Base-by-base conservation (phyloP, 2,329 filamentous ascomycete species). In the Aspergillus bombycis region DNA sequence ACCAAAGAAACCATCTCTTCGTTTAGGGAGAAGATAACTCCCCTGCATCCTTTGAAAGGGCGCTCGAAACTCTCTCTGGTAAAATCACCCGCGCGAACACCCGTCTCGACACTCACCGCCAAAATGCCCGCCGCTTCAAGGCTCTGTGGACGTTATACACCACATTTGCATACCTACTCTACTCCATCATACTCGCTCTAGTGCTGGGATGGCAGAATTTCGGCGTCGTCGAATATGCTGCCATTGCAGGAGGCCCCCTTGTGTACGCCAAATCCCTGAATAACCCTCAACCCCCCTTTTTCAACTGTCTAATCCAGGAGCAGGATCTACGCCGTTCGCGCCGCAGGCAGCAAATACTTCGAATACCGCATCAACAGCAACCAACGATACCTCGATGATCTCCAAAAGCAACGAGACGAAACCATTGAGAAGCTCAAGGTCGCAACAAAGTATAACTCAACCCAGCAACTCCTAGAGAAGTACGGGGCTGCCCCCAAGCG, bases 341-440 rank as follows among this genome's bases (percentile, higher is more conserved):
- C 85, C 34, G 78, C 82, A 4, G 84, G 93, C 57, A 85, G 89
- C 16, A 80, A 85, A 11, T 91, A 91, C 78, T 99, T 92, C 80
- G 91, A 90, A 70, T 96, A 91, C 76, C 91, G 93, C 65, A 90
- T 95, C 71, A 86, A 90, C 26, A 87, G 84, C 19, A 84, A 91
- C 12, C 87, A 90, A 68, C 78, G 83, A 45, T 86, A 90, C 46
- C 84, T 98, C 34, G 90, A 94, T 70, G 86, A 86, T 23, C 85
- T 94, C 41, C 88, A 94, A 72, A 87, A 88, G 60, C 91, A 97
- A 77, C 89, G 94, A 60, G 88, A 91, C 63, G 88, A 88, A 71
- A 97, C 94, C 2, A 98, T 99, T 68, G 91, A 96, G 76, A 94
- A 94, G 79, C 87, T 99, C 67, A 99, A 99, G 80, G 89, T 91